Conservation (phyloP, 305 asterid genomes). For the Fraxinus sp. region DNA sequence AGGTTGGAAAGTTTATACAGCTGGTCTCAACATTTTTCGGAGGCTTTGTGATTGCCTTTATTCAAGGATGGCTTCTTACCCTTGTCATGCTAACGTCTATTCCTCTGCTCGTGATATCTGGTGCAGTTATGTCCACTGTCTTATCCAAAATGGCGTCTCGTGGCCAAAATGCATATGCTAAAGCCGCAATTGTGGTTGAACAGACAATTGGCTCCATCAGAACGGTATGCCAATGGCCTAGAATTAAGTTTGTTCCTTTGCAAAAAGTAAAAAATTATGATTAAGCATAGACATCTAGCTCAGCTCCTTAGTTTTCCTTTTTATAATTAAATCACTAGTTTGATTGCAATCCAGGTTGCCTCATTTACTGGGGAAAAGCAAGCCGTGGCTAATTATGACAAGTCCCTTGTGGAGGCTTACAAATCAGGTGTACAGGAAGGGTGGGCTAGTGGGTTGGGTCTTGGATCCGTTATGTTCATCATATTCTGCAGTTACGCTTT, state of each 20-base stretch:
- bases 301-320: not conserved
- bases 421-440: conserved; percentile 58
- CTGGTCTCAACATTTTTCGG: conserved; percentile 52
- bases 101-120: conserved; percentile 46
- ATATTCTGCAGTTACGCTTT: conserved; percentile 57
- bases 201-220: conserved; percentile 70
- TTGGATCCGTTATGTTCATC: conserved; percentile 47
- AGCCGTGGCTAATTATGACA: conserved; percentile 56
- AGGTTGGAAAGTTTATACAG: conserved; percentile 70
- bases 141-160: conserved; percentile 54
- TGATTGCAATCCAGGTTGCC: conserved; percentile 49
- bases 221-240: conserved; percentile 42
- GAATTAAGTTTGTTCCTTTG: not conserved
- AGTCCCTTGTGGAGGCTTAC: conserved; percentile 54
- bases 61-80: conserved; percentile 71
- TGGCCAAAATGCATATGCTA: conserved; percentile 59
- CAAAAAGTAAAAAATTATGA: not conserved
- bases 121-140: conserved; percentile 43
- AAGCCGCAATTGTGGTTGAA: conserved; percentile 62
- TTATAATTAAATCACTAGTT: not conserved
- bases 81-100: conserved; percentile 61
- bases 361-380: conserved; percentile 68
- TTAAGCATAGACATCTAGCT: not conserved
- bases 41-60: conserved; percentile 61
- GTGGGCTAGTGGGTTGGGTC: conserved; percentile 59